phyloP scores from a whole-genome alignment of 257 asterid genomes.

The Solanum dulcamara region DNA sequence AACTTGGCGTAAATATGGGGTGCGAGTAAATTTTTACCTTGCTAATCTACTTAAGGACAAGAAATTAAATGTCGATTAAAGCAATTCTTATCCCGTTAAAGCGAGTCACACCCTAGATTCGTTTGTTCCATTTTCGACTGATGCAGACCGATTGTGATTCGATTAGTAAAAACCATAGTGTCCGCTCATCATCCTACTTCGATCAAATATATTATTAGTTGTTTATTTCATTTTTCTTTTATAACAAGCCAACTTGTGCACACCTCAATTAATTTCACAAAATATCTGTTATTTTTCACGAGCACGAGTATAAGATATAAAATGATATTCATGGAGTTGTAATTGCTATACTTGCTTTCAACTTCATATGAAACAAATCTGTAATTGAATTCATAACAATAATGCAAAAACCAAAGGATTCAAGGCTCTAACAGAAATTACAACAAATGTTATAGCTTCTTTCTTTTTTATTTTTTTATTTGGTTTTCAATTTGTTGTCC shows the following conservation, averaged over 20 bases:
- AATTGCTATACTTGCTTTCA: not conserved
- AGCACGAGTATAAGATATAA: not conserved
- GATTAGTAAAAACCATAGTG: too few relatives aligned
- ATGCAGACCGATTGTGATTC: too few relatives aligned
- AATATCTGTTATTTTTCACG: not conserved
- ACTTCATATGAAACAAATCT: not conserved
- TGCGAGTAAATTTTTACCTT: not conserved
- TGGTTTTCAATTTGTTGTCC: accelerated
- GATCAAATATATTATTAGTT: not conserved
- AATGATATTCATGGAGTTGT: not conserved
- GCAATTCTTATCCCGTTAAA: too few relatives aligned
- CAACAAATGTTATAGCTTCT: not conserved
- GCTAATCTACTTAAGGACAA: too few relatives aligned
- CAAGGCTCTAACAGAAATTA: not conserved
- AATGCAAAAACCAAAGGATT: not conserved
- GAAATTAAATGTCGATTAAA: too few relatives aligned
- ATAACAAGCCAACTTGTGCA: accelerated
- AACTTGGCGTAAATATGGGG: not conserved
- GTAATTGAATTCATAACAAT: not conserved
- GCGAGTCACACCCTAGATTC: too few relatives aligned
- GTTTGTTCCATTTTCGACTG: too few relatives aligned
- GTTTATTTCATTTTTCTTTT: not conserved
- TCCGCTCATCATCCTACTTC: not conserved
- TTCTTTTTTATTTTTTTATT: not conserved
- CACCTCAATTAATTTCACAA: not conserved